Percentiles rank a stretch among this genome's conserved stretches.
phyloP scores from a whole-genome alignment of 257 asterid species.

The Petunia secreta region DNA sequence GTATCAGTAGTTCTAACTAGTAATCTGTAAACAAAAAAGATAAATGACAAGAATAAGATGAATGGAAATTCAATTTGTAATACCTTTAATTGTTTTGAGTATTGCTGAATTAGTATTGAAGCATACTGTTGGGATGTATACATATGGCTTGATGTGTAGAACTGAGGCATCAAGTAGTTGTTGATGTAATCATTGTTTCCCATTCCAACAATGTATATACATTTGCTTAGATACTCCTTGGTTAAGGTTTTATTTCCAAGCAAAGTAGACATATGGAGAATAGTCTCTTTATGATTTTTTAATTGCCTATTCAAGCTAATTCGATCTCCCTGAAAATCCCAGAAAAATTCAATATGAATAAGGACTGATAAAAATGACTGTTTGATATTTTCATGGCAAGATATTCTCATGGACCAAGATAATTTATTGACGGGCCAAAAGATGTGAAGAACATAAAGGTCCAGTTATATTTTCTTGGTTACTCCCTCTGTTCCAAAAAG shows the following conservation, averaged over 20 bases:
- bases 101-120: constrained; percentile 20
- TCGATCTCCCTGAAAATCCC: constrained; percentile 32
- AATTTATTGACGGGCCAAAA: background rate
- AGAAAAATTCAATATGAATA: background rate
- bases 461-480: background rate
- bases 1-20: background rate
- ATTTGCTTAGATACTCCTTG: constrained; percentile 45
- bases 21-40: background rate
- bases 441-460: background rate
- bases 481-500: background rate
- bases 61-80: background rate
- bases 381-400: no score
- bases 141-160: constrained; percentile 40
- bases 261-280: constrained; percentile 20
- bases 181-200: constrained; percentile 77
- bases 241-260: constrained; percentile 41
- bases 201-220: constrained; percentile 50
- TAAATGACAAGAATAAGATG: background rate
- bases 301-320: constrained; percentile 34
- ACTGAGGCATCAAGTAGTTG: constrained; percentile 59
- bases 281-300: constrained; percentile 21
- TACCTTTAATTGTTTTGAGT: constrained; percentile 29
- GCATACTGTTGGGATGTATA: constrained; percentile 29
- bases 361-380: background rate
- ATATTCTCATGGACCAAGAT: background rate